Evolutionary conservation across 768 basidiomycete species (phyloP).

Genomic region (Nevesoporus exiguus): DNA sequence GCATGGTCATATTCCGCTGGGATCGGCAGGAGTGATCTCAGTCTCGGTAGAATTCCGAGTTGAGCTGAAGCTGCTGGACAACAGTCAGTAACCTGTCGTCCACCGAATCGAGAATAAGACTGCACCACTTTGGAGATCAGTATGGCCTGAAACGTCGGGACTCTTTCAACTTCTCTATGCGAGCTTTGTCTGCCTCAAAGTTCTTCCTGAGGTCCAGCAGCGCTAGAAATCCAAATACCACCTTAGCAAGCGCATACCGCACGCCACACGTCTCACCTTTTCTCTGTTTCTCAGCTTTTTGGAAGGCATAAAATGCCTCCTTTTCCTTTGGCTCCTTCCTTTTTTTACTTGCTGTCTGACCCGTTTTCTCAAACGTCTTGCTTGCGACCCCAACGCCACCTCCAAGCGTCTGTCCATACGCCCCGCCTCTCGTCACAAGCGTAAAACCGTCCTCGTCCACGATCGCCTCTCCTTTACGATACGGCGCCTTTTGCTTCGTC

Average conservation of each 20-base stretch:
- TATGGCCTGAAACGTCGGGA: slow-evolving; percentile 87
- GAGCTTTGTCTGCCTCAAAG: slow-evolving; percentile 85
- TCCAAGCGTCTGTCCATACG: slow-evolving; percentile 84
- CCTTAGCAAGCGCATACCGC: background rate
- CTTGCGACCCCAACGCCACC: slow-evolving; percentile 68
- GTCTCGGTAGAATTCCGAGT: background rate
- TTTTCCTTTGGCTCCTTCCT: slow-evolving; percentile 67
- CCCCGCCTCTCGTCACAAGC: slow-evolving; percentile 87
- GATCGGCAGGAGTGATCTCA: background rate
- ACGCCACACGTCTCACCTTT: slow-evolving; percentile 47
- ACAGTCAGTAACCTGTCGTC: background rate
- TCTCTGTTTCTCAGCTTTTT: slow-evolving; percentile 85
- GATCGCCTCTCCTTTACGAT: slow-evolving; percentile 80
- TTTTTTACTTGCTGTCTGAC: slow-evolving; percentile 36
- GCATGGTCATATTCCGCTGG: background rate
- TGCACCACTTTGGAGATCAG: slow-evolving; percentile 34
- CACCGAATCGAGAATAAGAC: background rate
- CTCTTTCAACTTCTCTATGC: slow-evolving; percentile 47
- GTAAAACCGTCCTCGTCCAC: slow-evolving; percentile 96
- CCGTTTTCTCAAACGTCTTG: slow-evolving; percentile 49
- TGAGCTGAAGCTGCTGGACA: background rate
- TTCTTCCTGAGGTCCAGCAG: slow-evolving; percentile 62
- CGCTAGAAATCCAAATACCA: slow-evolving; percentile 33
- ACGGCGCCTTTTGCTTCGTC: slow-evolving; percentile 58
- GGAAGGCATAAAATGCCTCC: slow-evolving; percentile 84